phyloP scores from a whole-genome alignment of 129 eudicot species.

The Tanacetum coccineum region DNA sequence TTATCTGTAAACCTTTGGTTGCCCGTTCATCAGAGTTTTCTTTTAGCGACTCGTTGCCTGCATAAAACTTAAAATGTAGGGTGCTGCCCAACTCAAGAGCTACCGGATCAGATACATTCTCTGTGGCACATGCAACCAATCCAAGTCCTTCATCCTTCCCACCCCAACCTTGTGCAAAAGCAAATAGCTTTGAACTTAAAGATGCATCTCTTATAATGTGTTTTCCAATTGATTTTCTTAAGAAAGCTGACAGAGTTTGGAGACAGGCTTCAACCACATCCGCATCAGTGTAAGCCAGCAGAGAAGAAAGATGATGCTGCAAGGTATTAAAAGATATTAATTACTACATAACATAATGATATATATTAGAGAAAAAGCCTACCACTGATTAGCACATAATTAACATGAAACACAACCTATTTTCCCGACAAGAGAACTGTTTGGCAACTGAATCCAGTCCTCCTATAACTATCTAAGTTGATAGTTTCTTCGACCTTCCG shows the following conservation, averaged over 20 bases:
- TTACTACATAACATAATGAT: neutral
- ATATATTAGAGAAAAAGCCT: too few species aligned
- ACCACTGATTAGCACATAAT: too few species aligned
- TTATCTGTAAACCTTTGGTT: conserved; percentile 59
- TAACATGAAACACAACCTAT: too few species aligned
- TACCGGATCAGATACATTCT: too few species aligned
- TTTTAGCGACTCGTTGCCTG: too few species aligned
- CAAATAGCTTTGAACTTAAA: conserved; percentile 70
- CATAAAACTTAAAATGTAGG: conserved; percentile 96
- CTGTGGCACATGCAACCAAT: conserved; percentile 79
- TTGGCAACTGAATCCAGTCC: too few species aligned
- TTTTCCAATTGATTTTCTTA: conserved; percentile 86
- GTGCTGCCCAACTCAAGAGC: too few species aligned
- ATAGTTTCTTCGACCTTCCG: too few species aligned
- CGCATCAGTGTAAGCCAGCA: conserved; percentile 84
- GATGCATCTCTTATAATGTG: conserved; percentile 66
- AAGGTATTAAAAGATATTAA: conserved; percentile 25
- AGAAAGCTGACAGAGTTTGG: too few species aligned
- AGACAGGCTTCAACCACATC: conserved; percentile 93
- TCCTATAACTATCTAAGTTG: too few species aligned
- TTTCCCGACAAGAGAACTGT: too few species aligned
- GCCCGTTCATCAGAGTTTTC: too few species aligned
- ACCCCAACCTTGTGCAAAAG: conserved; percentile 99
- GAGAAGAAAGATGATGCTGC: conserved; percentile 90
- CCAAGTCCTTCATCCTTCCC: conserved; percentile 98